A percentile compares a stretch with the other conserved stretches of the same genome.
Evolutionary conservation across 306 rosid genomes (phyloP).

Genomic region (Potentilla sterilis): DNA sequence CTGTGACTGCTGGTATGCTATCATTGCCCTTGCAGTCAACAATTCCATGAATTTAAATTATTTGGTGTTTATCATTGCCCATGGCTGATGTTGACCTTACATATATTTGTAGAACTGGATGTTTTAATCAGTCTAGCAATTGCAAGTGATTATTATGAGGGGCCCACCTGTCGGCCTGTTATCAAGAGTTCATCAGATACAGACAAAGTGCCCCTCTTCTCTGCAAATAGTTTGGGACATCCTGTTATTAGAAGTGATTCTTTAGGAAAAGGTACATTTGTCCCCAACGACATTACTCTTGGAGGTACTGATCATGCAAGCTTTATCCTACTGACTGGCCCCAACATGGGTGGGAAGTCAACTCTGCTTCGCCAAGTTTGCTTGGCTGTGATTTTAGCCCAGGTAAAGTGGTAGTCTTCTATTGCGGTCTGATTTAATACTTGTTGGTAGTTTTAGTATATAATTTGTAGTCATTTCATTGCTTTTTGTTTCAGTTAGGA

Average conservation of each 20-base stretch:
- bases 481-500: conserved; percentile 64
- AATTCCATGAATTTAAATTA: not conserved
- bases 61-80: not conserved
- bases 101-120: conserved; percentile 79
- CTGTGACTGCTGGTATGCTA: conserved; percentile 71
- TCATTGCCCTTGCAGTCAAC: not conserved
- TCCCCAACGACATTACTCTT: conserved; percentile 65
- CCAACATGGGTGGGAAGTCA: conserved; percentile 99
- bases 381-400: conserved; percentile 86
- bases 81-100: conserved; percentile 34
- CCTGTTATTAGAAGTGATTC: conserved; percentile 86
- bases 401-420: conserved; percentile 49
- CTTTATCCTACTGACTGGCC: conserved; percentile 89
- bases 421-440: conserved; percentile 12
- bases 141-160: conserved; percentile 80
- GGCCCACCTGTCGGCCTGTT: conserved; percentile 68
- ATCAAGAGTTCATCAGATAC: conserved; percentile 45
- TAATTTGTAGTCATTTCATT: conserved; percentile 12
- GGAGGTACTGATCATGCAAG: conserved; percentile 74
- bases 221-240: conserved; percentile 82
- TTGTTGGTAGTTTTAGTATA: not conserved
- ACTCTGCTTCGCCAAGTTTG: conserved; percentile 98
- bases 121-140: conserved; percentile 87
- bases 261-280: conserved; percentile 79
- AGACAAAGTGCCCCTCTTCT: conserved; percentile 53